Base-by-base conservation (phyloP, 805 yeast species). In the Blastobotrys terrestris region DNA sequence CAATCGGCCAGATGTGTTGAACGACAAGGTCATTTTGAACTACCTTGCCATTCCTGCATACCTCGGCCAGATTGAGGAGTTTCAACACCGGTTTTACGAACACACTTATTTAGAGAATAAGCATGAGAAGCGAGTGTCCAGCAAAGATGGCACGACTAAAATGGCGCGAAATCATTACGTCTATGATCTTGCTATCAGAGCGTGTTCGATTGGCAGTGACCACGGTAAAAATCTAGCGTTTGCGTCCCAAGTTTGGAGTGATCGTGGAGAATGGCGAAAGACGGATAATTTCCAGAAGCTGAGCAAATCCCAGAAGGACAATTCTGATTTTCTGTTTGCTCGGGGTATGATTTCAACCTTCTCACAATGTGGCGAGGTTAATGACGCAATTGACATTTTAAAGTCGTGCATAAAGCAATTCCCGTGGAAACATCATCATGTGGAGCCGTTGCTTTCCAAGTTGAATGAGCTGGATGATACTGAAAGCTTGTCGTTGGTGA, bases 261-360 rank as follows among this genome's bases (percentile, higher is more conserved):
- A 87, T 61, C 78, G 97, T 61, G 97, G 97, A 1, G 55, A 65
- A 19, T 89, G 77, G 68, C 73, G 97, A 49, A 79, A 79, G 54
- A 74, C 86, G 3, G n/a, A 40, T 1, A 49, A 26, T 2, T 90
- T 85, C 72, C 77, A 73, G 49, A 39, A 53, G 0, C 62, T 80
- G 15, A 48, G 72, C 0, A 60, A 69, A 7, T 50, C 53, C 0
- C 64, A 59, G 26, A 80, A 77, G 58, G 76, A 76, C 44, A 62
- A 65, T 2, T 66, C 73, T 2, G 92, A 85, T 62, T 81, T 81
- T 64, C 74, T 71, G 53, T 88, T 90, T 74, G 96, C 97, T 1
- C 67, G 78, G 21, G 73, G 79, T 11, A 84, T 89, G 86, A 79
- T 87, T 1, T 69, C 73, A 14, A 72, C 82, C 39, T 76, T 88